These are phyloP conservation scores for Dothideomycetes sp. DNA, from an alignment of 2,329 filamentous ascomycete species.

Conservation along the genomic window DNA sequence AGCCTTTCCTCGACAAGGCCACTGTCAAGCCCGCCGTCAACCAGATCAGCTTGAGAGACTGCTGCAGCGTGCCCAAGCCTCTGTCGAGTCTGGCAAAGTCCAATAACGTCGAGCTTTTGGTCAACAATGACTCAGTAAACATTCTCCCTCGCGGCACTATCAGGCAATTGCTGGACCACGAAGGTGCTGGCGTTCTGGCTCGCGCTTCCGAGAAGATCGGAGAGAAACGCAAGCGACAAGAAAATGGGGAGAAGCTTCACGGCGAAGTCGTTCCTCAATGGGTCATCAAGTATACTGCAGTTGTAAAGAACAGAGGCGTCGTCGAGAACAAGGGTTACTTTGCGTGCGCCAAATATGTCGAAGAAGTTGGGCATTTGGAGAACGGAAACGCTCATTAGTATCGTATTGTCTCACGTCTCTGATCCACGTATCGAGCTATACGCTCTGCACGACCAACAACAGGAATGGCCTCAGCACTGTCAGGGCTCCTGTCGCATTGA, in stretches of 20 bases:
- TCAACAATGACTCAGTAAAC: conserved; percentile 89
- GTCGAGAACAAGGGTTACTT: conserved; percentile 99
- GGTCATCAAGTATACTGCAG: conserved; percentile 96
- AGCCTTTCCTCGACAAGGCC: conserved; percentile 64
- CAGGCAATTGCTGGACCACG: conserved; percentile 67
- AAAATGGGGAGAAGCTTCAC: conserved; percentile 48
- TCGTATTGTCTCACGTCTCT: no score
- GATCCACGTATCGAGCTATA: no score
- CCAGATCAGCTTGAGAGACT: conserved; percentile 94
- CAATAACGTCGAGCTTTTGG: conserved; percentile 75
- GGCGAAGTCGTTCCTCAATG: conserved; percentile 81
- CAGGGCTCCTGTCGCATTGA: no score
- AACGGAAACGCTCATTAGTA: conserved; percentile 4
- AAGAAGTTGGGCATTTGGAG: background rate
- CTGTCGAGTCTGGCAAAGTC: conserved; percentile 76
- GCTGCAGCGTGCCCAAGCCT: conserved; percentile 87
- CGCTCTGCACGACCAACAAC: no score
- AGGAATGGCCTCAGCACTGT: no score
- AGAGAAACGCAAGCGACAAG: conserved; percentile 34
- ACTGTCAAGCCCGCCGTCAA: conserved; percentile 70
- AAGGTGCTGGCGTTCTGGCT: conserved; percentile 68
- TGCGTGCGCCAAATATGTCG: conserved; percentile 58
- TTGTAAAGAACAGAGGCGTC: conserved; percentile 85
- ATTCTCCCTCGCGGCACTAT: conserved; percentile 80
- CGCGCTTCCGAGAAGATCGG: conserved; percentile 39